These are phyloP conservation scores for Hanseniaspora valbyensis DNA, from an alignment of 805 yeast species.

Conservation along the genomic window DNA sequence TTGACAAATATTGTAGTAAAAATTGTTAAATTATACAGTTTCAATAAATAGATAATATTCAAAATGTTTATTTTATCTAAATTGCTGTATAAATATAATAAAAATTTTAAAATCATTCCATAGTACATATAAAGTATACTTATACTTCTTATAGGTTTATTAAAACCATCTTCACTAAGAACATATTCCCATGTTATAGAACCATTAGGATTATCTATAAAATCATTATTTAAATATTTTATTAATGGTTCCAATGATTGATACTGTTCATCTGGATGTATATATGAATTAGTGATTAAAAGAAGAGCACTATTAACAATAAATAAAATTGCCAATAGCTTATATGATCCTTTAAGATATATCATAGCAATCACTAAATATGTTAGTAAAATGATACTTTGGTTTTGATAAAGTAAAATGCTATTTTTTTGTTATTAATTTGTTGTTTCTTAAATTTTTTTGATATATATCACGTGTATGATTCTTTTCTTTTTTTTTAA, in stretches of 20 bases:
- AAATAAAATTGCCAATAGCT: neutral
- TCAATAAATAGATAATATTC: conserved; percentile 17
- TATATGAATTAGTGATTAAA: conserved; percentile 33
- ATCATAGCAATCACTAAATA: no score
- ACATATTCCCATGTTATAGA: conserved; percentile 12
- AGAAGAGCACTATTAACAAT: neutral
- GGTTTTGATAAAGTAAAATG: no score
- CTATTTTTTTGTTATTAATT: no score
- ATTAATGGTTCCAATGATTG: conserved; percentile 73
- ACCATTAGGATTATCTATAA: neutral
- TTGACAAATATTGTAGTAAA: neutral
- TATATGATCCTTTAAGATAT: no score
- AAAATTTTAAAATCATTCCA: neutral
- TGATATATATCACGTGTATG: no score
- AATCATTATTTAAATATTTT: neutral
- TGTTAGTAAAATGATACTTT: no score
- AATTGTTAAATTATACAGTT: conserved; percentile 11
- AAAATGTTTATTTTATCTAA: conserved; percentile 3
- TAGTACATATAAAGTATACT: conserved; percentile 1
- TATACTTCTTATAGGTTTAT: conserved; percentile 8
- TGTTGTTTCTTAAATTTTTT: no score
- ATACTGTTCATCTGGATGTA: conserved; percentile 96
- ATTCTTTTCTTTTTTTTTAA: no score
- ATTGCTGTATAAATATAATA: neutral
- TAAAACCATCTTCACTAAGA: neutral